These are phyloP conservation scores for Aspergillus indologenus DNA, from an alignment of 495 filamentous ascomycete genomes.

Conservation along the genomic window DNA sequence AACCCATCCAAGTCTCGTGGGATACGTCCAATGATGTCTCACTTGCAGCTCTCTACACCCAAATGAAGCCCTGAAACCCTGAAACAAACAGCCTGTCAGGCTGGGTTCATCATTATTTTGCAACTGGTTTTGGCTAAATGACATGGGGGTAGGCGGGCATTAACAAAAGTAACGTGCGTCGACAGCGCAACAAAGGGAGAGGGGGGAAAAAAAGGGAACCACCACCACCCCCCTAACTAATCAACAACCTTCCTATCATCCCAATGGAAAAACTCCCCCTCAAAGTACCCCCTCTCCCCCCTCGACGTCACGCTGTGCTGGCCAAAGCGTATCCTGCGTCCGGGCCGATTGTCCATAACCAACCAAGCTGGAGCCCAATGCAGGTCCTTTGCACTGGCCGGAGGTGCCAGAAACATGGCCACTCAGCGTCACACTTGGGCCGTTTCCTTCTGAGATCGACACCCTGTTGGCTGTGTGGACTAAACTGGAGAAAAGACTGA, in stretches of 20 bases:
- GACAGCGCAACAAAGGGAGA: neutral
- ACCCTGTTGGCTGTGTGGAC: slow-evolving; percentile 9
- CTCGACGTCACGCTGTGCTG: slow-evolving; percentile 3
- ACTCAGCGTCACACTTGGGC: slow-evolving; percentile 14
- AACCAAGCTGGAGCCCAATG: slow-evolving; percentile 7
- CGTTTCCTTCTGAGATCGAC: slow-evolving; percentile 8
- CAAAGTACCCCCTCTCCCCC: no score
- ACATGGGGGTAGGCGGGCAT: neutral
- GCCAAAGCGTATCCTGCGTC: slow-evolving; percentile 3
- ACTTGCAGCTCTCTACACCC: neutral
- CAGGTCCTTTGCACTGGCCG: slow-evolving; percentile 10
- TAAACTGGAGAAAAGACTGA: slow-evolving; percentile 7
- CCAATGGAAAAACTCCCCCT: neutral
- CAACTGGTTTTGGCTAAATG: neutral
- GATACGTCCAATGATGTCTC: neutral
- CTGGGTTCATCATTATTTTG: no score
- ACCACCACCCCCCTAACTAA: neutral
- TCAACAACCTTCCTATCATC: neutral
- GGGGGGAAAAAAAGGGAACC: neutral
- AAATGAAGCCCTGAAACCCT: neutral
- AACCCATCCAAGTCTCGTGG: neutral
- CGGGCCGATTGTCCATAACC: slow-evolving; percentile 5
- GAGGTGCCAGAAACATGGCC: slow-evolving; percentile 24
- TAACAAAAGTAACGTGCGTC: neutral
- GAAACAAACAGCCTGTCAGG: neutral